Conservation (phyloP, 2,329 filamentous ascomycete genomes). For the Colletotrichum horii region DNA sequence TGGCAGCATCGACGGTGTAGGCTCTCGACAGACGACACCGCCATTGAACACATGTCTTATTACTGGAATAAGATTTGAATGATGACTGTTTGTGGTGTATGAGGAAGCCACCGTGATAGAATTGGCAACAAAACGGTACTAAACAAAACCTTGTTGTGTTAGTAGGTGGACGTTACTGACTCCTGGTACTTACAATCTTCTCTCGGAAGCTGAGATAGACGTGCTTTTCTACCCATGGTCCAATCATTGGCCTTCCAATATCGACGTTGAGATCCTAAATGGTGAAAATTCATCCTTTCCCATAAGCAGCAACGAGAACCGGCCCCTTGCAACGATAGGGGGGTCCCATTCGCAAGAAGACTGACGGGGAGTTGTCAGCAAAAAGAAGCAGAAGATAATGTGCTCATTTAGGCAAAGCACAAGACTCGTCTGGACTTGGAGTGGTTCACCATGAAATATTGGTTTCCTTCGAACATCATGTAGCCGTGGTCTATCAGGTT, state of each 20-base stretch:
- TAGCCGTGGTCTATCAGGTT: too few species aligned
- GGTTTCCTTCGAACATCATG: not conserved
- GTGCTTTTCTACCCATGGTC: not conserved
- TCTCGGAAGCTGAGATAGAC: not conserved
- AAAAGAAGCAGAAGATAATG: not conserved
- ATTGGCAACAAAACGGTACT: not conserved
- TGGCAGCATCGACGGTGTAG: too few species aligned
- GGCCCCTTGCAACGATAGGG: not conserved
- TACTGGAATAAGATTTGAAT: fast-evolving
- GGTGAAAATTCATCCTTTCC: too few species aligned
- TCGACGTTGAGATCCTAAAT: too few species aligned
- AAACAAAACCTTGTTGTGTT: not conserved
- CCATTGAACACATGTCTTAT: too few species aligned
- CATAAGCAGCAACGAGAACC: not conserved
- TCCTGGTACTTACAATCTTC: not conserved
- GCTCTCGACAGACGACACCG: too few species aligned
- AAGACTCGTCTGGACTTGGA: not conserved
- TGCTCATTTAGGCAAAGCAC: not conserved
- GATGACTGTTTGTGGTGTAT: fast-evolving
- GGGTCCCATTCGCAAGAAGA: not conserved
- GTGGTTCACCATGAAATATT: not conserved
- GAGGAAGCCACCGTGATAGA: not conserved
- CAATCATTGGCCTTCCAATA: not conserved
- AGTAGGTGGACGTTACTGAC: not conserved
- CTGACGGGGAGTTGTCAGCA: not conserved